phyloP scores from a whole-genome alignment of 2,329 filamentous ascomycete genomes.

The Cadophora sp. region DNA sequence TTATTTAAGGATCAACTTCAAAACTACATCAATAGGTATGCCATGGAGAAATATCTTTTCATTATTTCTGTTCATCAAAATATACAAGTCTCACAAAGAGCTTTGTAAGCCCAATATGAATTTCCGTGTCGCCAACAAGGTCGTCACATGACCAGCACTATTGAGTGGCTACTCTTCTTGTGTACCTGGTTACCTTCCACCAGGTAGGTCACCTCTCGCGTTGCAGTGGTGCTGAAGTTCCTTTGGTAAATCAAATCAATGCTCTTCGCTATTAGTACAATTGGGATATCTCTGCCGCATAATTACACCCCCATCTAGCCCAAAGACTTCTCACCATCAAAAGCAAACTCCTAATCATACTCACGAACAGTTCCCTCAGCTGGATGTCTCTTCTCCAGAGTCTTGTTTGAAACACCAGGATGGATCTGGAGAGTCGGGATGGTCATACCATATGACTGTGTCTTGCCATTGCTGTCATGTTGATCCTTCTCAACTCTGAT shows the following conservation, averaged over 20 bases:
- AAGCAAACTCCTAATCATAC: neutral
- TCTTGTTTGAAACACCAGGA: conserved; percentile 30
- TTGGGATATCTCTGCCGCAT: conserved; percentile 22
- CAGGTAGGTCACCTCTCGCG: too few relatives aligned
- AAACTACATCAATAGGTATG: neutral
- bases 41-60: neutral
- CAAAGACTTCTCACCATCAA: conserved; percentile 8
- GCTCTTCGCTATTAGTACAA: conserved; percentile 17
- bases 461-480: conserved; percentile 79
- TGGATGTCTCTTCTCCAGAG: conserved; percentile 34
- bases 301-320: conserved; percentile 3
- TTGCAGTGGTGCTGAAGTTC: neutral
- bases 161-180: too few relatives aligned
- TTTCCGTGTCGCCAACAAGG: too few relatives aligned
- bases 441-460: conserved; percentile 82
- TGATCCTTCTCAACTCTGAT: conserved; percentile 90
- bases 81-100: too few relatives aligned
- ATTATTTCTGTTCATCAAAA: neutral
- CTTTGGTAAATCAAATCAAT: neutral
- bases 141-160: neutral
- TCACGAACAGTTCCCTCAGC: conserved; percentile 20
- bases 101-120: too few relatives aligned
- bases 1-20: neutral
- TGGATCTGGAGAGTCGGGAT: conserved; percentile 62
- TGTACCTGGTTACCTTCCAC: too few relatives aligned